Evolutionary conservation across 495 filamentous ascomycete genomes (phyloP), one percentile per base, ranked within the genome.

Genomic region (Hyaloscypha variabilis): DNA sequence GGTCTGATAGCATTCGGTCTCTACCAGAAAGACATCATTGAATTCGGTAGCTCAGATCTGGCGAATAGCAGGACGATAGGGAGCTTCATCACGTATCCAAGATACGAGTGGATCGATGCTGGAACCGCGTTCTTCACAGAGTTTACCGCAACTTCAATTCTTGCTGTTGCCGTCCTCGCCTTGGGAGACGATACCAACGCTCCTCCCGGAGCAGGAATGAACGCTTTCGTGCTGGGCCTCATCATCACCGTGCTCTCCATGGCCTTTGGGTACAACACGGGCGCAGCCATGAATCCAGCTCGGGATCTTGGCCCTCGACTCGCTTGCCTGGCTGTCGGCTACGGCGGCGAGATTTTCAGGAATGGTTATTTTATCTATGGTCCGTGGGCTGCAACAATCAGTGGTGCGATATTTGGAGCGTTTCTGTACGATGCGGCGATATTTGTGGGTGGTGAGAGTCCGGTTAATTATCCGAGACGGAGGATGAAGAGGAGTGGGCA

Each of bases 371-470:
- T 81, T 82, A 75, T 83, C 58, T 83, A 60, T 24, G 67, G 67
- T n/a, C 50, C 50, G 8, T 67, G 64, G 77, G 76, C 69, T 6
- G 82, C 75, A 2, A 73, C 79, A 4, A 28, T 83, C 8, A 58
- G 67, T 8, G 83, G 82, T 1, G 75, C 75, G 0, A 74, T 83
- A 25, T 66, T 77, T n/a, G 82, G 82, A 6, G 79, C 68, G 5
- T 77, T 79, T 58, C 52, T 84, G 63, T 85, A 86, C 64, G 83
- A 86, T 66, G 76, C 79, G 52, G 72, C 83, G 46, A 78, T 86
- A 42, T 86, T 84, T 60, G 79, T 79, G 19, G 82, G 82, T 17
- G 75, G 80, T 0, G 82, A 84, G 75, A 80, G 77, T 25, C 83
- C 82, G 2, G 76, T 86, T 52, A 85, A 85, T 65, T 82, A 83